Conservation (phyloP, 1,284 basidiomycete genomes). For the Ceratobasidium sp. region DNA sequence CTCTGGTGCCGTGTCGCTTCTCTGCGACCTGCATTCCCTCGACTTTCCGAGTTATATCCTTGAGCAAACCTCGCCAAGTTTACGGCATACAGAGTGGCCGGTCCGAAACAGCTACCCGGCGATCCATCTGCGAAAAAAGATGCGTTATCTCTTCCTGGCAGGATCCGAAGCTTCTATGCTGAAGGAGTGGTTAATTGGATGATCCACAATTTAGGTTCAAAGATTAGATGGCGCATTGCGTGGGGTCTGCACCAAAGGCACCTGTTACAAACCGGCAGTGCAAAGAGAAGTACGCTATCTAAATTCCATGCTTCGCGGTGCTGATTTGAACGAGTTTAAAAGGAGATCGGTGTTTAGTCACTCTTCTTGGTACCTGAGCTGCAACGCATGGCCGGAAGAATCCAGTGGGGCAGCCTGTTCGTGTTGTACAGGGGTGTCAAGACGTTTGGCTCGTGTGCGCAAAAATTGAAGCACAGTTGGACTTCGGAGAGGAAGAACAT, state of each 20-base stretch:
- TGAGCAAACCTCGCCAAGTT: not conserved
- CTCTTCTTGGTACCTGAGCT: constrained; percentile 4
- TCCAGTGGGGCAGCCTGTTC: not conserved
- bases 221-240: not conserved
- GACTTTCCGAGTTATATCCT: not conserved
- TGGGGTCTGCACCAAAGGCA: not conserved
- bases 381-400: not conserved
- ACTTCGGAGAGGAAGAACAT: too few relatives aligned
- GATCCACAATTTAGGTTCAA: not conserved
- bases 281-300: not conserved
- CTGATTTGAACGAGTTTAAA: not conserved
- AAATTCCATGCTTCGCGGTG: not conserved
- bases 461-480: not conserved
- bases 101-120: not conserved
- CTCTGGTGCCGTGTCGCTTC: too few relatives aligned
- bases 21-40: not conserved
- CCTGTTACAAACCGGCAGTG: too few relatives aligned
- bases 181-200: not conserved
- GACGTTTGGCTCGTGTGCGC: not conserved
- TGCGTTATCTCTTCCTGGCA: not conserved
- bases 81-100: constrained; percentile 3
- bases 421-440: not conserved
- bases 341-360: not conserved
- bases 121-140: not conserved
- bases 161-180: too few relatives aligned